Conservation (phyloP, 371 early-diverging fungal genomes). For the Parasitella parasitica region DNA sequence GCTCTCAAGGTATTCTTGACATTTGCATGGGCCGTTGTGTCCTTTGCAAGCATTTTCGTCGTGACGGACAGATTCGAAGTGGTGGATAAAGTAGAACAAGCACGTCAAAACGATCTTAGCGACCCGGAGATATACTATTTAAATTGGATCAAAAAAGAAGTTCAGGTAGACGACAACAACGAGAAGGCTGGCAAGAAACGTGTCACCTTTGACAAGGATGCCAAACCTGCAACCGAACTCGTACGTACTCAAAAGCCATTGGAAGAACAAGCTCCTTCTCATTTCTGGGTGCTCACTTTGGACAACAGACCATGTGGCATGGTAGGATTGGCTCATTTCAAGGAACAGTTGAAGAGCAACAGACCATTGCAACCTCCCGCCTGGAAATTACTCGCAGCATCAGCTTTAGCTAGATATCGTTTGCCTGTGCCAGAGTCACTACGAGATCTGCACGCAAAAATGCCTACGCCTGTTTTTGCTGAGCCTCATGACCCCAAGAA, state of each 20-base stretch:
- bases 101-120: conserved; percentile 40
- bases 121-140: conserved; percentile 50
- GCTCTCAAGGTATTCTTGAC: conserved; percentile 36
- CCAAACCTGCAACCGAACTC: conserved; percentile 28
- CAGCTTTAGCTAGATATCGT: conserved; percentile 14
- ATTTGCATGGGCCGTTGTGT: conserved; percentile 35
- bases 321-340: conserved; percentile 36
- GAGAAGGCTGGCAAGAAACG: conserved; percentile 6
- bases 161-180: conserved; percentile 8
- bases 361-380: conserved; percentile 19
- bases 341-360: conserved; percentile 16
- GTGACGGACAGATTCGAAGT: conserved; percentile 41
- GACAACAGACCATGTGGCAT: conserved; percentile 41
- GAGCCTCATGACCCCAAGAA: conserved; percentile 27
- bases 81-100: conserved; percentile 37
- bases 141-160: conserved; percentile 34
- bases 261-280: conserved; percentile 32
- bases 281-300: conserved; percentile 49
- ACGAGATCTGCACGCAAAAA: conserved; percentile 12
- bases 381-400: conserved; percentile 25
- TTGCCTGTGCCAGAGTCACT: conserved; percentile 20
- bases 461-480: conserved; percentile 21
- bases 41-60: conserved; percentile 37
- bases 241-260: conserved; percentile 34
- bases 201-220: conserved; percentile 31